Base-by-base conservation (phyloP, 164 flowering plant species). In the Nelumbo lutea region DNA sequence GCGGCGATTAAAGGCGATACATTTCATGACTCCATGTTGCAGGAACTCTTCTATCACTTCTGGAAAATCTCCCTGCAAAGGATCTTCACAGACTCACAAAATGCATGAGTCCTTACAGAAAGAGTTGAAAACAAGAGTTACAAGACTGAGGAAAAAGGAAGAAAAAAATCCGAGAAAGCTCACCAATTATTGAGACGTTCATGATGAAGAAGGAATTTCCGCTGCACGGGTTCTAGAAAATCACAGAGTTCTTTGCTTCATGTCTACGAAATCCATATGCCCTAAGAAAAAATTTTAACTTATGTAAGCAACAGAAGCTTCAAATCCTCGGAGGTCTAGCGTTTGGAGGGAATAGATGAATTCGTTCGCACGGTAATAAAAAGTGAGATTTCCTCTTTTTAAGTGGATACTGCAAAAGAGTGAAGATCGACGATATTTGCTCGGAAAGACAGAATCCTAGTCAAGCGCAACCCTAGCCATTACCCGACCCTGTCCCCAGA, bases 1-100 rank as follows among this genome's bases (percentile, higher is more conserved):
- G 1, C 97, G 90, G 50, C 96, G 97, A 78, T 95, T 95, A 64
- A 95, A 95, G 61, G 99, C 96, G 62, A 92, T 79, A 77, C 97
- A 95, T 70, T 90, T 92, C 94, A 89, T 95, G 15, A 84, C 68
- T 69, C 96, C 99, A 86, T 87, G 87, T 68, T 95, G 88, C 75
- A 95, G 72, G 71, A 83, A 95, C 79, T 92, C 98, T 79, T 95
- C 99, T 61, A 95, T 92, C 63, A 92, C 94, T 73, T 95, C 98
- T 0, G 99, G 99, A 48, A 95, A 95, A 81, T 92, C 98, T 11
- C 99, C 99, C 82, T 95, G 99, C 84, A 90, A 72, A 13, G 98
- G 99, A 83, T 95, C 98, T 94, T 72, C 80, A 57, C 70, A 52
- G 3, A 67, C 50, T 14, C 50, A 13, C 70, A 38, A 46, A 63